Evolutionary conservation across 495 filamentous ascomycete species (phyloP).

Genomic region (Penicillium paxilli): DNA sequence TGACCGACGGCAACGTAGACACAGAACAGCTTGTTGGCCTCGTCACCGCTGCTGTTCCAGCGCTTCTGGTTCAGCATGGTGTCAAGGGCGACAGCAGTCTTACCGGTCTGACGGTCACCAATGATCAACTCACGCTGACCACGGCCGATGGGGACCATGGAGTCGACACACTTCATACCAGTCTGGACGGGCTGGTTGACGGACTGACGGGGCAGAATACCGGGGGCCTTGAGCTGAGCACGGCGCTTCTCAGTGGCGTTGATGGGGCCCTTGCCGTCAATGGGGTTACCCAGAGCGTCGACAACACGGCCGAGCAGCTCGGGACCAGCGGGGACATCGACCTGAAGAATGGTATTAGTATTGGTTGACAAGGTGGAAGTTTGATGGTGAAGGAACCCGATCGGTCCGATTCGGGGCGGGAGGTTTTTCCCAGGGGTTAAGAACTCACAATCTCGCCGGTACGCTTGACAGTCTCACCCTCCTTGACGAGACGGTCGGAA

Average conservation of each 20-base stretch:
- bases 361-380: not conserved
- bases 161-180: slow-evolving; percentile 98
- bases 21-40: slow-evolving; percentile 98
- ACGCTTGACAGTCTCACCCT: slow-evolving; percentile 99
- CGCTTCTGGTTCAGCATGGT: slow-evolving; percentile 99
- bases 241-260: slow-evolving; percentile 89
- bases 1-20: slow-evolving; percentile 98
- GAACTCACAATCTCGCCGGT: slow-evolving; percentile 94
- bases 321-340: slow-evolving; percentile 92
- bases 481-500: slow-evolving; percentile 99
- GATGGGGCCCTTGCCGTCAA: slow-evolving; percentile 97
- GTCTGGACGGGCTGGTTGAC: slow-evolving; percentile 99
- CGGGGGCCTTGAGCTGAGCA: slow-evolving; percentile 98
- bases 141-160: slow-evolving; percentile 99
- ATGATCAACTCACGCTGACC: slow-evolving; percentile 99
- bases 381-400: not conserved
- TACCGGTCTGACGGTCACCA: slow-evolving; percentile 99
- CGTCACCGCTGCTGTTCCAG: slow-evolving; percentile 88
- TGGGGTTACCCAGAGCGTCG: slow-evolving; percentile 97
- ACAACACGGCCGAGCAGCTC: slow-evolving; percentile 97
- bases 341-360: slow-evolving; percentile 54
- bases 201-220: slow-evolving; percentile 93
- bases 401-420: slow-evolving; percentile 13
- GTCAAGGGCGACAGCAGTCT: slow-evolving; percentile 98
- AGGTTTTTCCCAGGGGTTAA: not conserved